Conservation (phyloP, 495 filamentous ascomycete species). For the Friedmanniomyces endolithicus region DNA sequence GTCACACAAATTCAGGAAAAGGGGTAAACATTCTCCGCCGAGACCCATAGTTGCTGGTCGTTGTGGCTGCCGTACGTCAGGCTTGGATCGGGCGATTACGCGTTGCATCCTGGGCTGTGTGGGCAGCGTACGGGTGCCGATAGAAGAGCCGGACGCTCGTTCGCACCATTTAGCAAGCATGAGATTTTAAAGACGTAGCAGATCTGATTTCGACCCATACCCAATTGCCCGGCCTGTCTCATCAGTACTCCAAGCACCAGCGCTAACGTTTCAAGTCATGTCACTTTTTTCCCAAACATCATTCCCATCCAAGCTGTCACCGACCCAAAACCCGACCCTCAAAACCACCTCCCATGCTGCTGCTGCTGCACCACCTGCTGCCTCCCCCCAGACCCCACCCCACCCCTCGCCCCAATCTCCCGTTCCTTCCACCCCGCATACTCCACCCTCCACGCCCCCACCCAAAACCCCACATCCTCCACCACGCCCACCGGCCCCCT, state of each 20-base stretch:
- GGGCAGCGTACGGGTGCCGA: too few relatives aligned
- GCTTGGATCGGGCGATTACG: too few relatives aligned
- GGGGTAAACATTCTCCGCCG: too few relatives aligned
- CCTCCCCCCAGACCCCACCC: conserved; percentile 1
- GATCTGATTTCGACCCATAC: too few relatives aligned
- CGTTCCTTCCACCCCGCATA: conserved; percentile 26
- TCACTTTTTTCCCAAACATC: not conserved
- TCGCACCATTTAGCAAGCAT: too few relatives aligned
- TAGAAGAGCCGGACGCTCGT: too few relatives aligned
- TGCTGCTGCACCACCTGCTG: not conserved
- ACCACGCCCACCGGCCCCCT: conserved; percentile 50
- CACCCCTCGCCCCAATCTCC: conserved; percentile 12
- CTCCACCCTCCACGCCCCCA: conserved; percentile 40
- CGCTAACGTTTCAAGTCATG: conserved; percentile 7
- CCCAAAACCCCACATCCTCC: conserved; percentile 45
- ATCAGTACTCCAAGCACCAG: not conserved
- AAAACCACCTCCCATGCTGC: conserved; percentile 2
- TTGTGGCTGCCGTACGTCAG: too few relatives aligned
- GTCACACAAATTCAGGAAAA: too few relatives aligned
- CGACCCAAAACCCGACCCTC: not conserved
- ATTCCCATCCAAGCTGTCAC: not conserved
- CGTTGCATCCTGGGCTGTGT: too few relatives aligned
- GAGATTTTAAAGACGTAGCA: too few relatives aligned
- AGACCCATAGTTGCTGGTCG: too few relatives aligned
- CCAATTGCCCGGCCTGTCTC: too few relatives aligned